phyloP scores from a whole-genome alignment of 805 yeast species.

The Starmerella powellii region DNA sequence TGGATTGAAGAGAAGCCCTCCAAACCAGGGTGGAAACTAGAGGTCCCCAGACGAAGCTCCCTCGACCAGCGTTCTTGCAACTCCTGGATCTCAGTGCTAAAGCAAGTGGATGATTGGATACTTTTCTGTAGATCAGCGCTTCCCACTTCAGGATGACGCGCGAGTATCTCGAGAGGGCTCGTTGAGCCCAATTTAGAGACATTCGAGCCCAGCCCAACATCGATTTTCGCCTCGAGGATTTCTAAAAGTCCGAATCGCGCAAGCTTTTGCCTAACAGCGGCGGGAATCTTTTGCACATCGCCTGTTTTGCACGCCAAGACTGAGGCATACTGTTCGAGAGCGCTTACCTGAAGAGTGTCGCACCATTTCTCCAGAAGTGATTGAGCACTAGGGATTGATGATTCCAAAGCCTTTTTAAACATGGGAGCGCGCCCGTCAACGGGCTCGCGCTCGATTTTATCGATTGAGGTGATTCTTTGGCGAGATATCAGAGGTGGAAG shows the following conservation, averaged over 20 bases:
- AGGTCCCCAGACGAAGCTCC: background rate
- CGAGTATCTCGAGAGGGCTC: conserved; percentile 1
- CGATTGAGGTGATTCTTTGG: conserved; percentile 11
- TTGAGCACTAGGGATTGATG: background rate
- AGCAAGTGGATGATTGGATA: background rate
- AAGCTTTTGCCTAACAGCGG: no score
- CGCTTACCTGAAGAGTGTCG: no score
- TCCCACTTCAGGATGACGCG: background rate
- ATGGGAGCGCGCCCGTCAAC: conserved; percentile 3
- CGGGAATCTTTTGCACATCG: no score
- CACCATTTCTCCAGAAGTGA: background rate
- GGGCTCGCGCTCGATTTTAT: conserved; percentile 5
- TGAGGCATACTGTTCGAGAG: no score
- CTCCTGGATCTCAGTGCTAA: background rate
- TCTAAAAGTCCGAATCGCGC: no score
- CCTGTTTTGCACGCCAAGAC: no score
- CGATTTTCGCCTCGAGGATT: no score
- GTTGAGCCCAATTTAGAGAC: no score
- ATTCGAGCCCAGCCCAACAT: no score
- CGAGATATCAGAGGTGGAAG: background rate
- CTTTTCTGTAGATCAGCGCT: background rate
- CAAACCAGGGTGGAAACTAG: background rate
- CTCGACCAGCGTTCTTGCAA: background rate
- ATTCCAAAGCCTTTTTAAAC: background rate
- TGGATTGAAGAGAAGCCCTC: background rate